Conservation (phyloP, 148 eudicot genomes). For the Camellia lanceoleosa region DNA sequence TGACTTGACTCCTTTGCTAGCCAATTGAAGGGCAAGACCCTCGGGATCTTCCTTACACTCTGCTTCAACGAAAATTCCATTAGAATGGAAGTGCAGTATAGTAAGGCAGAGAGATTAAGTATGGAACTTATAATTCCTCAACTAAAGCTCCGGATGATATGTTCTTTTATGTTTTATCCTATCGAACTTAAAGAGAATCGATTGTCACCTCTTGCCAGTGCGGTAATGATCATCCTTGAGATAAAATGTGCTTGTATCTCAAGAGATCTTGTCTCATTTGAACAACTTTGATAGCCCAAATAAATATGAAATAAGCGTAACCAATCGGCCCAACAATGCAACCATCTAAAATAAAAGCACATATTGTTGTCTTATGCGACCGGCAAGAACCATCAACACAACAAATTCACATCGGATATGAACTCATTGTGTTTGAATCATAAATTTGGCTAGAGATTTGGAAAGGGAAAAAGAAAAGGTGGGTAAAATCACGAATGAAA, state of each 20-base stretch:
- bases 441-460: too few species aligned
- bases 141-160: neutral
- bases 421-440: too few species aligned
- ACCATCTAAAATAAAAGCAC: slow-evolving; percentile 8
- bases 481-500: too few species aligned
- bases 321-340: slow-evolving; percentile 1
- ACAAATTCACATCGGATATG: neutral
- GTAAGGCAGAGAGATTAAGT: slow-evolving; percentile 12
- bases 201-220: slow-evolving; percentile 93
- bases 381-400: neutral
- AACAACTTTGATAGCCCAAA: slow-evolving; percentile 52
- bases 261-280: slow-evolving; percentile 72
- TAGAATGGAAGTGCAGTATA: neutral
- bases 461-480: too few species aligned
- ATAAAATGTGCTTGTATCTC: slow-evolving; percentile 85
- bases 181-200: slow-evolving; percentile 9
- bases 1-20: slow-evolving; percentile 97
- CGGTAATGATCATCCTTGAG: slow-evolving; percentile 73
- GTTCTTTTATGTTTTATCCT: neutral
- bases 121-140: neutral
- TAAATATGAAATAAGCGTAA: neutral
- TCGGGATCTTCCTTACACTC: slow-evolving; percentile 96
- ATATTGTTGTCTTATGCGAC: neutral
- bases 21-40: slow-evolving; percentile 92
- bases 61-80: slow-evolving; percentile 50